Conservation (phyloP, 805 yeast genomes). For the Metschnikowia colocasiae region DNA sequence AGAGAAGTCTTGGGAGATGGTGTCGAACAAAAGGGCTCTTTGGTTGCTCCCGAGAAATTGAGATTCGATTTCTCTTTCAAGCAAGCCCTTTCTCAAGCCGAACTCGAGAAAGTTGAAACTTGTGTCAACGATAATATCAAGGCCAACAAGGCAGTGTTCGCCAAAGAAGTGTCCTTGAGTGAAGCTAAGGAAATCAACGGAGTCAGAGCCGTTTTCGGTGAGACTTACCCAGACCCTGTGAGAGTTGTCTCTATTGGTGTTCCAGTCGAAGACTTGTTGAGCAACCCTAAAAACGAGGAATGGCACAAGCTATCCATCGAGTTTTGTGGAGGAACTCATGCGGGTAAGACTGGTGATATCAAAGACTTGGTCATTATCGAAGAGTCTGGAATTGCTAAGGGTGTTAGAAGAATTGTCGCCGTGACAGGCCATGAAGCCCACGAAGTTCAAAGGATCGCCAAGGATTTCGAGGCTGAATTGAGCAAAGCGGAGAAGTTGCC, state of each 20-base stretch:
- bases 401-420: constrained; percentile 96
- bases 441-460: constrained; percentile 83
- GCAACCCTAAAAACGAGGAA: constrained; percentile 63
- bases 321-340: constrained; percentile 99
- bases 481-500: constrained; percentile 58
- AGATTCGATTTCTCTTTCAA: constrained; percentile 96
- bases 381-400: constrained; percentile 98
- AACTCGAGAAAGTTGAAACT: constrained; percentile 70
- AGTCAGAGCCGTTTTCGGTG: constrained; percentile 97
- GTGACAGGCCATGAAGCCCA: constrained; percentile 90
- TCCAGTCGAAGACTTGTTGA: constrained; percentile 76
- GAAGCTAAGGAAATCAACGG: constrained; percentile 75
- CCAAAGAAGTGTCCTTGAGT: constrained; percentile 76
- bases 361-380: constrained; percentile 86
- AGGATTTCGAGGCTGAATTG: constrained; percentile 61
- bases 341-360: constrained; percentile 86
- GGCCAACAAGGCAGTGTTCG: constrained; percentile 66
- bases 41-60: constrained; percentile 91
- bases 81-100: constrained; percentile 69
- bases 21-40: constrained; percentile 93
- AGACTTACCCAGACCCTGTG: constrained; percentile 98
- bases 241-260: constrained; percentile 96
- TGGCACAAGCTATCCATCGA: constrained; percentile 84
- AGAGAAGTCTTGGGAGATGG: constrained; percentile 82
- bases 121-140: constrained; percentile 70